These are phyloP conservation scores for Brassica napus DNA, from an alignment of 345 rosid genomes.

Conservation along the genomic window Da-Ae NC_063448.1:45670001-45670500, in stretches of 20 bases:
- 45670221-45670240: constrained; percentile 40
- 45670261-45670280: constrained; percentile 53
- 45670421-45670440: constrained; percentile 48
- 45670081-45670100: constrained; percentile 47
- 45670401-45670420: constrained; percentile 54
- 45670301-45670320: constrained; percentile 72
- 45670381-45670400: constrained; percentile 45
- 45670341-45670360: constrained; percentile 49
- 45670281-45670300: constrained; percentile 59
- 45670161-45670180: not conserved
- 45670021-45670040: not conserved
- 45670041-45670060: constrained; percentile 42
- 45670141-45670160: constrained; percentile 34
- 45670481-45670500: not conserved
- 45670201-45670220: not conserved
- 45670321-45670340: constrained; percentile 46
- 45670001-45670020: not conserved
- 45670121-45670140: constrained; percentile 48
- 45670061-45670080: constrained; percentile 67
- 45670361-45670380: constrained; percentile 59
- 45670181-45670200: not conserved
- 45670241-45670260: constrained; percentile 68
- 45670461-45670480: constrained; percentile 5
- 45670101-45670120: constrained; percentile 43
- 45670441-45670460: constrained; percentile 43